phyloP scores from a whole-genome alignment of 192 early-diverging fungal genomes.

The Umbelopsis vinacea region DNA sequence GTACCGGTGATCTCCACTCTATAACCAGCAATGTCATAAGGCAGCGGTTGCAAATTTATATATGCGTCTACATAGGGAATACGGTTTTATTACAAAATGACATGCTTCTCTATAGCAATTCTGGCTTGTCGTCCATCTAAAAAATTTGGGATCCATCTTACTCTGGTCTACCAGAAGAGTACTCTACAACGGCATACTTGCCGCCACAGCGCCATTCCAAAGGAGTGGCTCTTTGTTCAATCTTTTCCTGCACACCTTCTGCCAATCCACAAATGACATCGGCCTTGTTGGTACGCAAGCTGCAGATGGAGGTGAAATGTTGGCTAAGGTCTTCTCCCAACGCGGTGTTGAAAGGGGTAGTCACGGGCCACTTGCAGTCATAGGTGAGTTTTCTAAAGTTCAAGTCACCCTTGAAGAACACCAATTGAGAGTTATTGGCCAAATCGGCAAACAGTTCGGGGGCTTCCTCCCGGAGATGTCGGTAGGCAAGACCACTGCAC shows the following conservation, averaged over 20 bases:
- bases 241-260: slow-evolving; percentile 55
- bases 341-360: slow-evolving; percentile 83
- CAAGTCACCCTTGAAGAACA: slow-evolving; percentile 96
- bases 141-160: background rate
- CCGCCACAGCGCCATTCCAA: slow-evolving; percentile 73
- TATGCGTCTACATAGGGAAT: background rate
- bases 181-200: slow-evolving; percentile 72
- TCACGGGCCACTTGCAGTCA: slow-evolving; percentile 84
- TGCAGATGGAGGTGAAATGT: slow-evolving; percentile 66
- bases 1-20: background rate
- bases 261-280: slow-evolving; percentile 80
- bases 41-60: too few species aligned
- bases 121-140: background rate
- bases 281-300: slow-evolving; percentile 87
- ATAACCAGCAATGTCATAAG: too few species aligned
- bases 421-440: slow-evolving; percentile 58
- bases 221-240: slow-evolving; percentile 44
- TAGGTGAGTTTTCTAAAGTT: slow-evolving; percentile 97
- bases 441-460: slow-evolving; percentile 66
- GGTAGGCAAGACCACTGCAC: slow-evolving; percentile 83
- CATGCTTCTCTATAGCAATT: background rate
- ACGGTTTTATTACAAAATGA: slow-evolving; percentile 7
- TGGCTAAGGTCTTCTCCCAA: slow-evolving; percentile 72
- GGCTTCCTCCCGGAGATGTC: slow-evolving; percentile 72
- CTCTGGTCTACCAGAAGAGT: slow-evolving; percentile 12